A percentile compares a stretch with the other conserved stretches of the same genome.
phyloP scores from a whole-genome alignment of 164 flowering plant species.

The Vitis rupestris region DNA sequence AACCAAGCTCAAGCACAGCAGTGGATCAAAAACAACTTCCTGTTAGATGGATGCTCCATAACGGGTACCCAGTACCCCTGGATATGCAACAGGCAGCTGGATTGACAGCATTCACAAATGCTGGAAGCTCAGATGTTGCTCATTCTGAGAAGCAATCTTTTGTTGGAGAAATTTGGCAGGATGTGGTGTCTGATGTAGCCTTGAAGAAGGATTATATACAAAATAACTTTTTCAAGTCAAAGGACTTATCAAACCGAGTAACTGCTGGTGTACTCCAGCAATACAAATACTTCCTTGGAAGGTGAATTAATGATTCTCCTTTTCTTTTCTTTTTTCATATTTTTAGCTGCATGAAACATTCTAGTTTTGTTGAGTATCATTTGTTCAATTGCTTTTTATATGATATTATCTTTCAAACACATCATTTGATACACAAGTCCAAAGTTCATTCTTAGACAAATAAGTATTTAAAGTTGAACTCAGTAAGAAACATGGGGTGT shows the following conservation, averaged over 20 bases:
- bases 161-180: constrained; percentile 82
- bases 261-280: constrained; percentile 67
- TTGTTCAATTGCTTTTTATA: too few relatives aligned
- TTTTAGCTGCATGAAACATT: background rate
- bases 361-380: too few relatives aligned
- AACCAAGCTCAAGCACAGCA: constrained; percentile 44
- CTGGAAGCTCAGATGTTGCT: constrained; percentile 19
- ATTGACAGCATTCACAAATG: constrained; percentile 40
- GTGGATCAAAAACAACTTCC: constrained; percentile 72
- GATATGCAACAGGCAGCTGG: constrained; percentile 64
- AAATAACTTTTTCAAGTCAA: constrained; percentile 44
- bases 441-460: too few relatives aligned
- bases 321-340: background rate
- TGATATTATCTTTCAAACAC: too few relatives aligned
- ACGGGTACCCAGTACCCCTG: constrained; percentile 82
- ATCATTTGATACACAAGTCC: too few relatives aligned
- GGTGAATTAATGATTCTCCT: constrained; percentile 42
- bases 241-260: constrained; percentile 67
- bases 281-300: constrained; percentile 81
- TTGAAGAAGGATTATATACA: constrained; percentile 53
- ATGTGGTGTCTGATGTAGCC: constrained; percentile 56
- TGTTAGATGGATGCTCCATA: constrained; percentile 94
- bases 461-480: too few relatives aligned
- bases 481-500: too few relatives aligned
- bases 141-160: constrained; percentile 56